Base-by-base conservation (phyloP, 2,329 filamentous ascomycete species). In the Ceratocystis destructans region DNA sequence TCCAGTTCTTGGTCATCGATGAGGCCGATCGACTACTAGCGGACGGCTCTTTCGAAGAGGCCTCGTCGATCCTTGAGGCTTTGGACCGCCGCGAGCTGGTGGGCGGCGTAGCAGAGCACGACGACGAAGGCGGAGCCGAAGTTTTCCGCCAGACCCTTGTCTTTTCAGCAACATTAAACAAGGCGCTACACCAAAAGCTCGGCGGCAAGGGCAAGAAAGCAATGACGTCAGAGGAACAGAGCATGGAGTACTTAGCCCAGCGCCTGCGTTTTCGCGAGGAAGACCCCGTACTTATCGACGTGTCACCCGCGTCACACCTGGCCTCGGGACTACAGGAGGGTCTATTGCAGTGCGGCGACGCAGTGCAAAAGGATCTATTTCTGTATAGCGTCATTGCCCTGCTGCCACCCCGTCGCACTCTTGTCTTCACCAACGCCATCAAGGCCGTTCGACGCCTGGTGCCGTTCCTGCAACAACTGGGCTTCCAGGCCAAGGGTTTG, bases 351-450 rank as follows among this genome's bases (percentile, higher is more conserved):
- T 99, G 94, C 72, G 87, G 85, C 48, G 64, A 68, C 48, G 90
- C 90, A 5, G 92, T 91, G 76, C 94, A 99, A 74, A 99, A 99
- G 83, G 94, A 99, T 75, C 84, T 99, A 8, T 97, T 93, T 70
- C 86, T 97, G 50, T 99, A 99, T 76, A 83, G 91, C 0, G 80
- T 96, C 7, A 81, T 97, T 0, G 81, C 96, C 1, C 84, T 96
- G 66, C 88, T 96, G 73, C 86, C 89, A 1, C 87, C 87, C 61
- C 83, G 87, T 46, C 88, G 92, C 41, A 91, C 90, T 0, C 80
- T 99, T 2, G 85, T 99, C 61, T 99, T 99, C 75, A 91, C 92
- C 33, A 99, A 99, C 77, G 96, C 92, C 57, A 96, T 99, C 74
- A 89, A 89, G 64, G 88, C 93, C 2, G 93, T 96, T 64, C 87